Percentiles rank a stretch among this genome's conserved stretches.
Evolutionary conservation across 1,139 yeast species (phyloP).

Genomic region (Spencermartinsiella ligniputridi): DNA sequence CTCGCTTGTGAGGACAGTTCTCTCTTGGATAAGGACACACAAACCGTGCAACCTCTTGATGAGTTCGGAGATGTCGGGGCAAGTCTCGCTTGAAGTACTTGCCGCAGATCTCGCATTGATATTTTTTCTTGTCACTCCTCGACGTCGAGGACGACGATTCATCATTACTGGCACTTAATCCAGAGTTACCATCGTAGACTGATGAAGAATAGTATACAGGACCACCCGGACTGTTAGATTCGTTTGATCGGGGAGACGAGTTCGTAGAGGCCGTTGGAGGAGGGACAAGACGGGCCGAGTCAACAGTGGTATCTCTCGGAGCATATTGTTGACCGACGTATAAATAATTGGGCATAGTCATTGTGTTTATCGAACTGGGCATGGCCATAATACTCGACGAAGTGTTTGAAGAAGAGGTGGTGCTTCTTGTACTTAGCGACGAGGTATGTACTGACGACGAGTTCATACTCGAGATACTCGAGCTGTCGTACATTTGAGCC

Average conservation of each 20-base stretch:
- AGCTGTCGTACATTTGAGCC: background rate
- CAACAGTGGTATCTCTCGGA: background rate
- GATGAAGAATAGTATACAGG: background rate
- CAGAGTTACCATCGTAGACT: background rate
- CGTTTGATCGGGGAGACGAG: background rate
- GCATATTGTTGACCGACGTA: background rate
- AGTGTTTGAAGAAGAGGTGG: constrained; percentile 5
- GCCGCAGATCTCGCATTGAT: constrained; percentile 52
- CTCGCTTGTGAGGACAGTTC: constrained; percentile 57
- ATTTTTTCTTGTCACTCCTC: constrained; percentile 19
- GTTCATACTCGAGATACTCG: background rate
- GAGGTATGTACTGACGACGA: background rate
- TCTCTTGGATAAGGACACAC: constrained; percentile 54
- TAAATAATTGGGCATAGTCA: background rate
- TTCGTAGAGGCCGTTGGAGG: background rate
- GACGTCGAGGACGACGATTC: background rate
- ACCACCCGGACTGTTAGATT: background rate
- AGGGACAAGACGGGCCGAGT: too few relatives aligned
- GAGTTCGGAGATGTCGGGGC: constrained; percentile 63
- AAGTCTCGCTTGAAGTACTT: constrained; percentile 57
- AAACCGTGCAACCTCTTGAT: constrained; percentile 54
- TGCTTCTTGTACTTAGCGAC: background rate
- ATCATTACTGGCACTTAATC: background rate
- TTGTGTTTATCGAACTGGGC: too few relatives aligned
- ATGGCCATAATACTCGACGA: constrained; percentile 1